Percentiles rank a stretch among this genome's conserved stretches.
These are phyloP conservation scores for Zygnema cylindricum DNA, from an alignment of 139 green algal species.

Conservation along the genomic window DNA sequence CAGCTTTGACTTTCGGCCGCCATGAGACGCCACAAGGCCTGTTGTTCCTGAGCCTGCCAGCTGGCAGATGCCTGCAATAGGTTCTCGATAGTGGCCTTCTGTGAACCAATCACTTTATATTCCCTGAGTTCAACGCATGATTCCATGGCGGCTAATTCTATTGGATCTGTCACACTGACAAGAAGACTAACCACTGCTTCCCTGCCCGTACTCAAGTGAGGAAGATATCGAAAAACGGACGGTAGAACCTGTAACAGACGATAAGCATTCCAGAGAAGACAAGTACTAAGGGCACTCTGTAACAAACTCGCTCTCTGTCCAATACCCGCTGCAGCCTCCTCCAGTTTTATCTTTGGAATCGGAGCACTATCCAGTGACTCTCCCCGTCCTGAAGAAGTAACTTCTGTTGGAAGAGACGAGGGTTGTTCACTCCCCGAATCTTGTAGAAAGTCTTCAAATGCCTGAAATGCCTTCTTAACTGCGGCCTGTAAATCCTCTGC, in stretches of 20 bases:
- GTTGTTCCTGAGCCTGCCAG: conserved; percentile 38
- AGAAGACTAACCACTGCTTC: conserved; percentile 30
- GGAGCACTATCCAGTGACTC: not conserved
- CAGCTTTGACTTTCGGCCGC: conserved; percentile 19
- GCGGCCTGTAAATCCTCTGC: not conserved
- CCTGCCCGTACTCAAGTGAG: conserved; percentile 30
- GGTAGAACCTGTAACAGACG: conserved; percentile 31
- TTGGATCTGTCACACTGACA: conserved; percentile 1
- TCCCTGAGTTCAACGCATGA: not conserved
- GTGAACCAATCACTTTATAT: conserved; percentile 23
- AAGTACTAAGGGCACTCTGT: not conserved
- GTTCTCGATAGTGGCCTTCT: not conserved
- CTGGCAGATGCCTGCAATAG: not conserved
- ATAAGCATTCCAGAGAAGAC: conserved; percentile 44
- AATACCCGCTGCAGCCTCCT: not conserved
- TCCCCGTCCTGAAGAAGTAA: not conserved
- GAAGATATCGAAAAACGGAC: conserved; percentile 37
- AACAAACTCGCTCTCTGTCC: not conserved
- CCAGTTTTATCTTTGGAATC: not conserved
- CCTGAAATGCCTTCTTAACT: conserved; percentile 18
- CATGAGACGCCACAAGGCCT: conserved; percentile 24
- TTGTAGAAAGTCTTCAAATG: conserved; percentile 32
- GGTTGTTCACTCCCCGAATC: conserved; percentile 13
- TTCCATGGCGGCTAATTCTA: not conserved
- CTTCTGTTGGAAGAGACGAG: not conserved